Base-by-base conservation (phyloP, 2,329 filamentous ascomycete species). In the Aspergillus udagawae region DNA sequence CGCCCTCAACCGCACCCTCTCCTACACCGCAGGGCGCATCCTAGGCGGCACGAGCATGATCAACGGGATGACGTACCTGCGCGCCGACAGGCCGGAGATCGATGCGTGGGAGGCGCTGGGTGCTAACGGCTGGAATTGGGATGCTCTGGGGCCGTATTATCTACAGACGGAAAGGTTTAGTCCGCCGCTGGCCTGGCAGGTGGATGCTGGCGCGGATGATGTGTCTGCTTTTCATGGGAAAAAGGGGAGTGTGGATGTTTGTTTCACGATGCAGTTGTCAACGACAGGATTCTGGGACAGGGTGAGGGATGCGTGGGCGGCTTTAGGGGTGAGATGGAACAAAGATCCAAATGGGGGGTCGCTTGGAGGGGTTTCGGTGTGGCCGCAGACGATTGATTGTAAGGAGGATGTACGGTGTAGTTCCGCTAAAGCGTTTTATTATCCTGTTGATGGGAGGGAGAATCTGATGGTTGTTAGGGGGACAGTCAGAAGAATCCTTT, bases 61-160 rank as follows among this genome's bases (percentile, higher is more conserved):
- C 59, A 75, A 75, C 51, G 73, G 70, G 53, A 68, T 73, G 68
- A 64, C 79, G 32, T 86, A 77, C 67, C 79, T 77, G 2, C 65
- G 69, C 1, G 67, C 67, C 7, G 66, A 65, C 3, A 51, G 50
- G 9, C 57, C 68, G 29, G 72, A 73, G 51, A 68, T 70, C 48
- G 62, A 75, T 44, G 63, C 68, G 44, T 75, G 73, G 73, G 71
- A 67, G 2, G 60, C 67, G 25, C 49, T 73, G 2, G 66, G 63
- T 6, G 69, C 71, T 41, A 54, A 64, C 14, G 63, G 64, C 3
- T 75, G 72, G 72, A 63, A 61, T 6, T 60, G 61, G 2, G 47
- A 59, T 9, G 20, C 38, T 17, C 54, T 62, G 56, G 41, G 25
- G 48, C 48, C n/a, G 17, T 48, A 21, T 23, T 32, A 54, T 12